Evolutionary conservation across 306 rosid species (phyloP).

Genomic region (Acacia melanoxylon): DNA sequence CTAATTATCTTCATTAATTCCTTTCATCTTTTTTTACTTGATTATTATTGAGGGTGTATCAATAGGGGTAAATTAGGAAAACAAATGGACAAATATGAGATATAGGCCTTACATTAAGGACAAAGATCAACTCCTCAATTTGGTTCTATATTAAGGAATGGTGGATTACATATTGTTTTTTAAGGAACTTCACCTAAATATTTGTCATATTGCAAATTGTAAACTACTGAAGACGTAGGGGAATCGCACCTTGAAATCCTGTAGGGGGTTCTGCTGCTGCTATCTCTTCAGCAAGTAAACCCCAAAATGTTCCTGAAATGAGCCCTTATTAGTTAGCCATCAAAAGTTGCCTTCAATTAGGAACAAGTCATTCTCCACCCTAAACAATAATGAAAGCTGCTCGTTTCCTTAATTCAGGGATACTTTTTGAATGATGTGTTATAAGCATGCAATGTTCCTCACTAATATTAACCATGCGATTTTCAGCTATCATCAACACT

Average conservation of each 20-base stretch:
- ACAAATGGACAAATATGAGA: no score
- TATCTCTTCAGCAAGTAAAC: conserved; percentile 52
- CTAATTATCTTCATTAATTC: no score
- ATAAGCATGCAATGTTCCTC: background rate
- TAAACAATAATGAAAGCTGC: background rate
- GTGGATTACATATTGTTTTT: background rate
- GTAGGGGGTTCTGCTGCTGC: conserved; percentile 77
- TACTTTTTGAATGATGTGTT: background rate
- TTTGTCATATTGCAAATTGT: background rate
- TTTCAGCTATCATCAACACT: background rate
- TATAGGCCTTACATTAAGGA: no score
- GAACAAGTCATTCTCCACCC: background rate
- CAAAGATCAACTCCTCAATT: no score
- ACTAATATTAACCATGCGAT: background rate
- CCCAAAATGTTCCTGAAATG: conserved; percentile 80
- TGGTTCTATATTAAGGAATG: no score
- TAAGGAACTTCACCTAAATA: background rate
- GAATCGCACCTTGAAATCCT: conserved; percentile 79
- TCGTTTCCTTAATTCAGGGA: background rate
- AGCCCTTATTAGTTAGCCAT: conserved; percentile 4
- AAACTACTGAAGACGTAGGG: background rate
- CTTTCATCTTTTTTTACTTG: no score
- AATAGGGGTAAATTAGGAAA: no score
- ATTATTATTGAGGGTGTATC: no score
- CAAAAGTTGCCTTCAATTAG: background rate